phyloP scores from a whole-genome alignment of 129 eudicot genomes.

The Heracleum sosnowskyi region DNA sequence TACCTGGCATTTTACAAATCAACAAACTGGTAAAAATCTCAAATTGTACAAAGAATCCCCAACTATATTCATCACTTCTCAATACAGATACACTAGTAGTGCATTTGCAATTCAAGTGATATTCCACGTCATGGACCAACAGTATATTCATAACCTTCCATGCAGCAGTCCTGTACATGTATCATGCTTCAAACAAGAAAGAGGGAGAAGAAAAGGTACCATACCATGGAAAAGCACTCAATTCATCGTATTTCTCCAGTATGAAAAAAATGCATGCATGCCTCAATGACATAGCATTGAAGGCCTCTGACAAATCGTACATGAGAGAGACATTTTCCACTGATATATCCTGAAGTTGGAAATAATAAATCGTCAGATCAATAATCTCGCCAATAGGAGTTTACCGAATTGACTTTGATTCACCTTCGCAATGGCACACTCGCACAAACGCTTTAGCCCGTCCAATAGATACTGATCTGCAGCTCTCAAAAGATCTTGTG shows the following conservation, averaged over 20 bases:
- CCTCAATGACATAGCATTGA: slow-evolving; percentile 56
- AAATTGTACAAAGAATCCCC: background rate
- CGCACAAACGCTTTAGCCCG: slow-evolving; percentile 91
- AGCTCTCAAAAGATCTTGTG: slow-evolving; percentile 87
- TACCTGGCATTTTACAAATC: slow-evolving; percentile 33
- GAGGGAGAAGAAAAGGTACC: slow-evolving; percentile 1
- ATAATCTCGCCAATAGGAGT: background rate
- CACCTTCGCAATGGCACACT: slow-evolving; percentile 78
- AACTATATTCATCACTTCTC: background rate
- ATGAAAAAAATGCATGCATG: slow-evolving; percentile 64
- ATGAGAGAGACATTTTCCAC: slow-evolving; percentile 57
- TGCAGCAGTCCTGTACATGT: background rate
- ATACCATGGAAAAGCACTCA: slow-evolving; percentile 64
- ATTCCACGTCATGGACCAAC: background rate
- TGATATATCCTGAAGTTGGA: slow-evolving; percentile 41
- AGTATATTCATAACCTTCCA: background rate
- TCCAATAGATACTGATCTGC: slow-evolving; percentile 93
- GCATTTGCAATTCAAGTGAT: background rate
- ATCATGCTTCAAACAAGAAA: background rate
- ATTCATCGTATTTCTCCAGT: slow-evolving; percentile 53
- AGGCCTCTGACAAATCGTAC: slow-evolving; percentile 85
- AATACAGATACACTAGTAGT: background rate
- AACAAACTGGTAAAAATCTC: background rate
- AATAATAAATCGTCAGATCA: slow-evolving; percentile 8
- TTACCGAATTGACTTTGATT: background rate